Percentiles rank a stretch among this genome's conserved stretches.
Conservation (phyloP, 2,329 filamentous ascomycete genomes). For the Penicillium psychrosexuale region DNA sequence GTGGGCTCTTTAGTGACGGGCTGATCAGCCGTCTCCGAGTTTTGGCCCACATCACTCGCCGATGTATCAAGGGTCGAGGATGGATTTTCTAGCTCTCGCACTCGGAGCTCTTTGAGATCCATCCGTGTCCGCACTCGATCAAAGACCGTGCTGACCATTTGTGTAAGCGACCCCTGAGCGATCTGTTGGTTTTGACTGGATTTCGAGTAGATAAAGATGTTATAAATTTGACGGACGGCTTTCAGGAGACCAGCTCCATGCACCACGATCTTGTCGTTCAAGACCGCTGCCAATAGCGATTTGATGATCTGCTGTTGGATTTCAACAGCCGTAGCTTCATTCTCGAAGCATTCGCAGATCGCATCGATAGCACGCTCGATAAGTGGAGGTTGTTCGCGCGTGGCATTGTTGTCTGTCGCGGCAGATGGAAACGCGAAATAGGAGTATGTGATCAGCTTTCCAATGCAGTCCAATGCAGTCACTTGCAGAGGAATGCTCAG, state of each 20-base stretch:
- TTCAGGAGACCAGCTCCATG: slow-evolving; percentile 94
- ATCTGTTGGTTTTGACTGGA: slow-evolving; percentile 94
- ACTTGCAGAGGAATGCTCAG: slow-evolving; percentile 82
- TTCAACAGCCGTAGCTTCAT: slow-evolving; percentile 86
- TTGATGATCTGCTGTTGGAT: slow-evolving; percentile 98
- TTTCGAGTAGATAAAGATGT: slow-evolving; percentile 94
- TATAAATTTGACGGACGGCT: slow-evolving; percentile 96
- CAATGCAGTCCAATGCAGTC: slow-evolving; percentile 92
- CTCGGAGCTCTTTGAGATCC: slow-evolving; percentile 77
- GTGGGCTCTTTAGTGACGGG: slow-evolving; percentile 52
- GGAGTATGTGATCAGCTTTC: slow-evolving; percentile 97
- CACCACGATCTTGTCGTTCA: slow-evolving; percentile 98
- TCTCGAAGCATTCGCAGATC: slow-evolving; percentile 98
- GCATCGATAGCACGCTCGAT: slow-evolving; percentile 98
- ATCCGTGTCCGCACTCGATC: slow-evolving; percentile 86
- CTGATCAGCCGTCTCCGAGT: slow-evolving; percentile 43
- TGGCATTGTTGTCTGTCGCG: slow-evolving; percentile 28
- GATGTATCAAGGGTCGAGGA: slow-evolving; percentile 33
- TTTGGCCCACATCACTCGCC: slow-evolving; percentile 49
- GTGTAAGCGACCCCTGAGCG: slow-evolving; percentile 91
- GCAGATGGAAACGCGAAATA: slow-evolving; percentile 78
- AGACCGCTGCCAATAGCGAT: slow-evolving; percentile 86
- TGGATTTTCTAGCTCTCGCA: slow-evolving; percentile 44
- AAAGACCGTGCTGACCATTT: slow-evolving; percentile 98
- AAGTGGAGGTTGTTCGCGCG: slow-evolving; percentile 60